phyloP scores from a whole-genome alignment of 805 yeast genomes.

The Groenewaldozyma salmanticensis region DNA sequence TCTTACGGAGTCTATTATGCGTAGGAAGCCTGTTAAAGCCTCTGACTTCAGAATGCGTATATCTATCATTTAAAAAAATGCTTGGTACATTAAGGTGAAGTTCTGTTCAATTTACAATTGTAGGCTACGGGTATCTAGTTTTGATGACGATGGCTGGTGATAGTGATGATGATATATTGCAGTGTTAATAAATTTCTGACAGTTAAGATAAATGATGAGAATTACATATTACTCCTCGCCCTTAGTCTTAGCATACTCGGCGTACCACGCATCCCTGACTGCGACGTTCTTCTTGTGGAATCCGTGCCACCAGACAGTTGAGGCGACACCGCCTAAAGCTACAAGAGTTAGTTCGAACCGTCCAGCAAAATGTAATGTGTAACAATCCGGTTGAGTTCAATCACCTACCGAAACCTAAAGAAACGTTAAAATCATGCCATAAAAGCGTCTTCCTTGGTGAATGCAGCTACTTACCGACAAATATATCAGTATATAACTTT shows the following conservation, averaged over 20 bases:
- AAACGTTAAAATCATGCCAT: neutral
- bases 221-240: conserved; percentile 22
- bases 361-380: neutral
- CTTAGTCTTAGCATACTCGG: conserved; percentile 66
- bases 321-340: conserved; percentile 45
- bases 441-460: no score
- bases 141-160: no score
- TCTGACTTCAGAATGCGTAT: conserved; percentile 9
- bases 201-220: neutral
- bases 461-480: conserved; percentile 45
- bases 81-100: no score
- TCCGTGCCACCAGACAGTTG: conserved; percentile 73
- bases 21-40: conserved; percentile 18
- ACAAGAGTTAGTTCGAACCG: neutral
- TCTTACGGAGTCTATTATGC: conserved; percentile 21
- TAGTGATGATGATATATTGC: no score
- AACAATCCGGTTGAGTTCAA: neutral
- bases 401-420: neutral
- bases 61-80: neutral
- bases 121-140: no score
- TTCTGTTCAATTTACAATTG: no score
- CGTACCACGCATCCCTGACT: conserved; percentile 79
- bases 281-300: conserved; percentile 64
- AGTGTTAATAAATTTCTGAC: no score
- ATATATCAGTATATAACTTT: conserved; percentile 70